Evolutionary conservation across 2,329 filamentous ascomycete genomes (phyloP), one percentile per base, ranked within the genome.

Genomic region (Claviceps capensis): DNA sequence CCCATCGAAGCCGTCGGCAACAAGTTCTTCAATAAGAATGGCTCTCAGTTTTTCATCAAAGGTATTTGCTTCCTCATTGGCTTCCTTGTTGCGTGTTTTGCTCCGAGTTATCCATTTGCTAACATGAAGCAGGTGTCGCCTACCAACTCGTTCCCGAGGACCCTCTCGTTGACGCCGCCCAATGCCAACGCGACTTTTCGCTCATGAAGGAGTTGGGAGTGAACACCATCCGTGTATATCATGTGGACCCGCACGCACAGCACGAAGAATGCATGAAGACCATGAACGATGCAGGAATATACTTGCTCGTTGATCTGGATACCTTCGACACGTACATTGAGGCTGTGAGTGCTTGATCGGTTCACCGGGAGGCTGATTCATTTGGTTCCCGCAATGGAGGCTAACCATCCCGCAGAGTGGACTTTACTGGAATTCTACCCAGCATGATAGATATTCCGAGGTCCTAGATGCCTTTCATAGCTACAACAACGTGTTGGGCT

Each of bases 211-310:
- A 82, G 17, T 73, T 95, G 51, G 88, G 87, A 56, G 80, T 85
- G 64, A 95, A 95, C 65, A 77, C 85, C 34, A 88, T 95, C 61
- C 86, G 89, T 53, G 85, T 93, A 53, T 95, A 95, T 68, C 88
- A 95, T 63, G 87, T 95, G 55, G 83, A 94, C 60, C 71, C 86
- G 2, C 65, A 69, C 2, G 79, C 71, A 36, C 72, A 91, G 64
- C 90, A 95, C 67, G 74, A 78, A 53, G 83, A 76, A 19, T 95
- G 88, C 71, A 94, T 95, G 87, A 74, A 74, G 51, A 83, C 82
- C 1, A 87, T 95, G 64, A 81, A 79, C 13, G 80, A 88, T 60
- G 85, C 81, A 43, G 86, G 86, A 53, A 91, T 95, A 65, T 94
- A 95, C 65, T 69, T 88, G 51, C 83, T 91, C 64, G 77, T 94